Evolutionary conservation across 2,329 filamentous ascomycete species (phyloP).

Genomic region (Taxawa tesnikishii): DNA sequence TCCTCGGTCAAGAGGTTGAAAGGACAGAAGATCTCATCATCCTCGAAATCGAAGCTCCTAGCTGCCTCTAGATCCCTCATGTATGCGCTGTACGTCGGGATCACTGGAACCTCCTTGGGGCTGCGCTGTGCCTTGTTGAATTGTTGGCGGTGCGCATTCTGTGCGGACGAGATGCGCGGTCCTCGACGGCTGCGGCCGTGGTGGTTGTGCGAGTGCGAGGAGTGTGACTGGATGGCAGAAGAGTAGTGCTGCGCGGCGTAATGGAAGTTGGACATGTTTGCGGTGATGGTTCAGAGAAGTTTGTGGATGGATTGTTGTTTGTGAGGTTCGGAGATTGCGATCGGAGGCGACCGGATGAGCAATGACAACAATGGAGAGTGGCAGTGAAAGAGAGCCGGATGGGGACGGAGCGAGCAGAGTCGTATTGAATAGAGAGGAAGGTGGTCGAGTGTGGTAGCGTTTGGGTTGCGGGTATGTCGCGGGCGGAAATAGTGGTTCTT

Average conservation of each 20-base stretch:
- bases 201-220: constrained; percentile 57
- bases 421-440: too few species aligned
- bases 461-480: too few species aligned
- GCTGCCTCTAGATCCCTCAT: constrained; percentile 82
- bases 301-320: constrained; percentile 5
- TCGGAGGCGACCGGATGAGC: constrained; percentile 8
- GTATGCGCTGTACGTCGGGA: constrained; percentile 64
- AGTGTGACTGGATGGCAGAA: constrained; percentile 38
- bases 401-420: not conserved
- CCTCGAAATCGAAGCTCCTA: constrained; percentile 87
- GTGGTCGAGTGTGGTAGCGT: too few species aligned
- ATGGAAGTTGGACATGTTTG: constrained; percentile 37
- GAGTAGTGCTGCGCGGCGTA: constrained; percentile 33
- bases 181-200: constrained; percentile 78
- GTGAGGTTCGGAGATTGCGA: constrained; percentile 8
- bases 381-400: constrained; percentile 2
- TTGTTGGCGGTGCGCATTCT: constrained; percentile 70
- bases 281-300: constrained; percentile 6
- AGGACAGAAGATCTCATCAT: constrained; percentile 93
- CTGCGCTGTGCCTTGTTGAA: constrained; percentile 65
- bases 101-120: constrained; percentile 75
- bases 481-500: too few species aligned
- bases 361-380: constrained; percentile 8
- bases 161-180: constrained; percentile 65
- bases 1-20: constrained; percentile 75